Evolutionary conservation across 768 basidiomycete genomes (phyloP).

Genomic region (Amanita exitialis): DNA sequence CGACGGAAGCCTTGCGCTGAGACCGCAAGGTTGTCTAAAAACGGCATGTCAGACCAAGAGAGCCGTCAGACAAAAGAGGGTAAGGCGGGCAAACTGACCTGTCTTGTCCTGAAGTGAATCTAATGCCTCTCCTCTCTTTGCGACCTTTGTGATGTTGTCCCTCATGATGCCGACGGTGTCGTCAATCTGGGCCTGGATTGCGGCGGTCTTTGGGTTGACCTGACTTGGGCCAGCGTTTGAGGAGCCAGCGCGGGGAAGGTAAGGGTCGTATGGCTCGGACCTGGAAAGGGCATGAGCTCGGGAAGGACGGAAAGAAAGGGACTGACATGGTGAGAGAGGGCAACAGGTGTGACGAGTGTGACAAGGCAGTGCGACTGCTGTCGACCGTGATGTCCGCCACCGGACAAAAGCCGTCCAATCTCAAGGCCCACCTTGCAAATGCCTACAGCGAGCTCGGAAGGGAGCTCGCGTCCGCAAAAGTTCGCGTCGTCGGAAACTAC

Average conservation of each 20-base stretch:
- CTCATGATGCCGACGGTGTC: slow-evolving; percentile 97
- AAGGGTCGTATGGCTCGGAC: slow-evolving; percentile 99
- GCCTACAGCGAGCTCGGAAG: slow-evolving; percentile 97
- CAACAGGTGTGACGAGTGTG: slow-evolving; percentile 1
- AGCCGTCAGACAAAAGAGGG: background rate
- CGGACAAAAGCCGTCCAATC: slow-evolving; percentile 60
- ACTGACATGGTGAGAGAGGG: slow-evolving; percentile 8
- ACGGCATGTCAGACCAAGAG: background rate
- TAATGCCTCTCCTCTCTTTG: slow-evolving; percentile 89
- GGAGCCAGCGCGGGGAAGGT: slow-evolving; percentile 79
- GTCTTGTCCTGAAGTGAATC: slow-evolving; percentile 98
- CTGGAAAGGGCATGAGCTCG: slow-evolving; percentile 26
- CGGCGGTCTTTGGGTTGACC: slow-evolving; percentile 80
- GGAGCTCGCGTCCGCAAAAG: slow-evolving; percentile 84
- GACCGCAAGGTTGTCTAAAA: slow-evolving; percentile 85
- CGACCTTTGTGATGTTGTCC: slow-evolving; percentile 94
- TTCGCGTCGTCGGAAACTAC: slow-evolving; percentile 91
- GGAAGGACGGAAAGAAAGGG: background rate
- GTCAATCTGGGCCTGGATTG: slow-evolving; percentile 95
- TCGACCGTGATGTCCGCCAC: slow-evolving; percentile 30
- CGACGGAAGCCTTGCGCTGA: slow-evolving; percentile 98
- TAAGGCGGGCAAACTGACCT: slow-evolving; percentile 41
- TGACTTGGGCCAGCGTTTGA: slow-evolving; percentile 40
- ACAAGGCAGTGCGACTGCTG: background rate
- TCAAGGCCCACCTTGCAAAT: slow-evolving; percentile 83